A percentile compares a stretch with the other conserved stretches of the same genome.
Conservation (phyloP, 495 filamentous ascomycete genomes). For the Tetracladium setigerum region DNA sequence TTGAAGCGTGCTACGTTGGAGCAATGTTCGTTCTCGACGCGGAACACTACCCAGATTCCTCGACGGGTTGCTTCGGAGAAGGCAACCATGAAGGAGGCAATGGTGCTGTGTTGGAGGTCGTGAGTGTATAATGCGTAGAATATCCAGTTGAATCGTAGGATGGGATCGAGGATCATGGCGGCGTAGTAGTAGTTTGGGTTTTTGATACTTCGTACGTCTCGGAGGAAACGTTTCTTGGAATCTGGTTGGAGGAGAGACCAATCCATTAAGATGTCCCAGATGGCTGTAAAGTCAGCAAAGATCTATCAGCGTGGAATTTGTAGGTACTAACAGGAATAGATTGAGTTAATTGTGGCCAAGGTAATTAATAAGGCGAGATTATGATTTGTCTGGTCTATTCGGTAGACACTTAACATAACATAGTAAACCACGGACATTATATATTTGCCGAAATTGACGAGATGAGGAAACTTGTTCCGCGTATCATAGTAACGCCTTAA, state of each 20-base stretch:
- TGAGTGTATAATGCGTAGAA: constrained; percentile 79
- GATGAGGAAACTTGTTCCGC: constrained; percentile 79
- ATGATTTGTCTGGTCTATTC: constrained; percentile 52
- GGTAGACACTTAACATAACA: constrained; percentile 68
- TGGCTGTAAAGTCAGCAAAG: constrained; percentile 32
- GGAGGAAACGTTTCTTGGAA: constrained; percentile 59
- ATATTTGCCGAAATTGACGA: constrained; percentile 92
- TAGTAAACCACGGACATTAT: constrained; percentile 75
- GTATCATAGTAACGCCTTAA: constrained; percentile 85
- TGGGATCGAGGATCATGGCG: constrained; percentile 75
- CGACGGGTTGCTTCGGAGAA: constrained; percentile 73
- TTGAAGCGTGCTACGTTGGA: constrained; percentile 80
- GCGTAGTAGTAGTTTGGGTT: constrained; percentile 71
- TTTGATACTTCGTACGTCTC: constrained; percentile 75
- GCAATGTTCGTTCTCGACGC: constrained; percentile 96
- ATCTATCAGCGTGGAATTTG: background rate
- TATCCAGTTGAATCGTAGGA: constrained; percentile 94
- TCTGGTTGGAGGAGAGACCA: constrained; percentile 79
- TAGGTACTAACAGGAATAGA: constrained; percentile 64
- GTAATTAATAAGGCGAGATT: constrained; percentile 65
- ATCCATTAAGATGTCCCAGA: constrained; percentile 99
- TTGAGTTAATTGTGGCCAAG: constrained; percentile 68
- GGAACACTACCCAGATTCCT: constrained; percentile 85
- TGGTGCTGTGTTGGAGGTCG: constrained; percentile 71
- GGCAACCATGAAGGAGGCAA: constrained; percentile 67